A percentile compares a stretch with the other conserved stretches of the same genome.
These are phyloP conservation scores for Pestalotiopsis sp. DNA, from an alignment of 2,329 filamentous ascomycete genomes.

Conservation along the genomic window DNA sequence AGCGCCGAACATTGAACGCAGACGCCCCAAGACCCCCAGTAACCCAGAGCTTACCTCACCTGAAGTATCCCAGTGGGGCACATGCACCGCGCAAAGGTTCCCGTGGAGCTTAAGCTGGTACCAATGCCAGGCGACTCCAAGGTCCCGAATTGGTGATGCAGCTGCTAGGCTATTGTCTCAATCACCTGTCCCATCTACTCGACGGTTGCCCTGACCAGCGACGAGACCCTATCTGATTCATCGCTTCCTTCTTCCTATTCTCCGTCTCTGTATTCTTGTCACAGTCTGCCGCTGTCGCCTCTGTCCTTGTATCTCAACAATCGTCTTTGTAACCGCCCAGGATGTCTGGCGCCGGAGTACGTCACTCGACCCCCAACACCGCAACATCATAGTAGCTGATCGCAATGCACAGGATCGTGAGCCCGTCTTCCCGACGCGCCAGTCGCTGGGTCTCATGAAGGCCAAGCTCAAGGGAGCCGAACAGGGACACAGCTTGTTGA, in stretches of 20 bases:
- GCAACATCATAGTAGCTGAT: constrained; percentile 8
- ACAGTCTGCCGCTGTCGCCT: background rate
- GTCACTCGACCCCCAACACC: constrained; percentile 19
- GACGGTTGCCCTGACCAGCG: background rate
- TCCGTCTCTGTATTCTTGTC: background rate
- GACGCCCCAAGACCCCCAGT: too few relatives aligned
- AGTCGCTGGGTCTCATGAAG: constrained; percentile 97
- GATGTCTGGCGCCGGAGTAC: constrained; percentile 59
- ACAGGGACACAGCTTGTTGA: constrained; percentile 90
- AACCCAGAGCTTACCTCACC: too few relatives aligned
- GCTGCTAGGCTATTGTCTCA: background rate
- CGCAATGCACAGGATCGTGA: constrained; percentile 73
- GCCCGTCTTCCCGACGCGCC: constrained; percentile 95
- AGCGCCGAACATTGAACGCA: background rate
- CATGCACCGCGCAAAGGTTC: background rate
- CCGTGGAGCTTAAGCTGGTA: background rate
- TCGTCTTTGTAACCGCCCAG: constrained; percentile 19
- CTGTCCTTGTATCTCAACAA: background rate
- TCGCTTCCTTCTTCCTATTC: background rate
- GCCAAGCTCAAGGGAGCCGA: constrained; percentile 93
- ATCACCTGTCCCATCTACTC: background rate
- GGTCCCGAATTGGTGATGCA: background rate
- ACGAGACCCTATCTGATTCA: background rate
- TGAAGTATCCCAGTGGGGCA: background rate
- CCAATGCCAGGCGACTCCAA: background rate